These are phyloP conservation scores for Phoma herbarum DNA, from an alignment of 2,329 filamentous ascomycete genomes.

Conservation along the genomic window DNA sequence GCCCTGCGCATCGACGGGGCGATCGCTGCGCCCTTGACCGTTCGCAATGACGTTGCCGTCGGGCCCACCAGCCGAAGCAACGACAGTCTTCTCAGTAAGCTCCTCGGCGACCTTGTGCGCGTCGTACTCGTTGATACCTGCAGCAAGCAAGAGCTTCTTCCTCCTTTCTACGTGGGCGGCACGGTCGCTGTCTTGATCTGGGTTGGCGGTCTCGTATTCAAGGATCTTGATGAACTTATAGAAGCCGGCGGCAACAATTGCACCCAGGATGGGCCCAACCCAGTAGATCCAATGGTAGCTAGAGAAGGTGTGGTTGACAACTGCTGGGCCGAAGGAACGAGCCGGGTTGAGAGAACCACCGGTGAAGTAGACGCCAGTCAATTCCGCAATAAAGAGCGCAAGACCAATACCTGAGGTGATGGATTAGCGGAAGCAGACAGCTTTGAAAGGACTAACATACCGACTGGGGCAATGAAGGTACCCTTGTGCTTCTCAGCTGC, in stretches of 20 bases:
- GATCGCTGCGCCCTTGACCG: constrained; percentile 19
- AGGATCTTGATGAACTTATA: constrained; percentile 56
- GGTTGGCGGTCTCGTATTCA: constrained; percentile 45
- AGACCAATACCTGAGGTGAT: constrained; percentile 56
- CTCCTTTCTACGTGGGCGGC: constrained; percentile 22
- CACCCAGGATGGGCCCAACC: constrained; percentile 54
- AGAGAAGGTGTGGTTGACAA: constrained; percentile 49
- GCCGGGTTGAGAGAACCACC: constrained; percentile 56
- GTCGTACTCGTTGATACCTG: constrained; percentile 30
- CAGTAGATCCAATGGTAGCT: constrained; percentile 51
- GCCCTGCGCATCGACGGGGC: constrained; percentile 9
- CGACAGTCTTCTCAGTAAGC: constrained; percentile 23
- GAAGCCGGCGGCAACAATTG: constrained; percentile 57
- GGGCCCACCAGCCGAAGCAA: constrained; percentile 15
- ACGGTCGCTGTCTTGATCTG: constrained; percentile 38
- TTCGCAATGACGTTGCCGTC: constrained; percentile 20
- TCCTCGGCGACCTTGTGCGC: constrained; percentile 26
- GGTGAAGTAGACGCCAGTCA: constrained; percentile 57
- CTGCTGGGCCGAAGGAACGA: constrained; percentile 56
- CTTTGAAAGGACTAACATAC: constrained; percentile 54
- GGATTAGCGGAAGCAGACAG: not conserved
- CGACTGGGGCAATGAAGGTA: constrained; percentile 65
- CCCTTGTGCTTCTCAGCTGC: constrained; percentile 68
- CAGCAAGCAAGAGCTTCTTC: constrained; percentile 26
- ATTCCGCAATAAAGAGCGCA: constrained; percentile 66